These are phyloP conservation scores for Serpula lacrymans DNA, from an alignment of 768 basidiomycete genomes.

Conservation along the genomic window DNA sequence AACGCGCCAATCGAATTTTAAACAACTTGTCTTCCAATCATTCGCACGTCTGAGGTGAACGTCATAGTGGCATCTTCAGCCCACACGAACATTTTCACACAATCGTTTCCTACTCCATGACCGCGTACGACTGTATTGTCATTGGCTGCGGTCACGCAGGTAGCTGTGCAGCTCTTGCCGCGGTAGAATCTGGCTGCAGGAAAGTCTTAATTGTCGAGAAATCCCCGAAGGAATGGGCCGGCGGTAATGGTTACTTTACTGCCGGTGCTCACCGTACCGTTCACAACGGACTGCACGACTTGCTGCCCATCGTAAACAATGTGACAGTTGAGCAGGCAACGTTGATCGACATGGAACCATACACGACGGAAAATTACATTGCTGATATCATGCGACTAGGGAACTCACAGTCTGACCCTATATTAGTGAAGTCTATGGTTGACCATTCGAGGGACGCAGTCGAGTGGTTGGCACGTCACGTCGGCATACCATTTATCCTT, in stretches of 20 bases:
- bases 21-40: no score
- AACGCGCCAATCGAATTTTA: no score
- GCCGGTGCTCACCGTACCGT: conserved; percentile 66
- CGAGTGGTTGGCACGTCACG: conserved; percentile 51
- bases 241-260: conserved; percentile 73
- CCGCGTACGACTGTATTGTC: conserved; percentile 51
- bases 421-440: conserved; percentile 51
- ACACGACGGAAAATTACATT: conserved; percentile 51
- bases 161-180: conserved; percentile 60
- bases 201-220: conserved; percentile 66
- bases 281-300: conserved; percentile 57
- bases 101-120: no score
- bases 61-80: no score
- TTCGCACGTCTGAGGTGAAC: no score
- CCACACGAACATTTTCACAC: no score
- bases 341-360: conserved; percentile 56
- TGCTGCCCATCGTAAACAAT: conserved; percentile 52
- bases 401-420: conserved; percentile 44
- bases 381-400: conserved; percentile 61
- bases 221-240: conserved; percentile 58
- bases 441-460: conserved; percentile 53
- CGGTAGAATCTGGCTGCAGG: conserved; percentile 54
- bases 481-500: conserved; percentile 52
- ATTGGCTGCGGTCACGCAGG: conserved; percentile 69
- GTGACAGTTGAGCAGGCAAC: conserved; percentile 38